Base-by-base conservation (phyloP, 306 rosid genomes). In the Corylus americana region DNA sequence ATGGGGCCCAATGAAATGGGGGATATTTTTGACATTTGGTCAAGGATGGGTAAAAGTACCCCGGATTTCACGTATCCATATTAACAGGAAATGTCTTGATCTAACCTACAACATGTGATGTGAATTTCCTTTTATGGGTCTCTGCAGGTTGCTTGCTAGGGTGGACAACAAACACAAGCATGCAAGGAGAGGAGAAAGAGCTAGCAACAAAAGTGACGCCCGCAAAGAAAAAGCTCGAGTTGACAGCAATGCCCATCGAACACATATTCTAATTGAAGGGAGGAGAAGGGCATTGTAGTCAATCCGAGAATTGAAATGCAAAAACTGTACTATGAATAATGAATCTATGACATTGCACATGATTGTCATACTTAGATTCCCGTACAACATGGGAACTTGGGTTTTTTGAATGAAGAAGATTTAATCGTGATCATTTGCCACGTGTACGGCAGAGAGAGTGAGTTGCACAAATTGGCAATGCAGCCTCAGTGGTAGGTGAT, bases 21-120 rank as follows among this genome's bases (percentile, higher is more conserved):
- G 82, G 85, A 80, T 47, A 79, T 20, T 73, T 66, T 11, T 4
- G 84, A 78, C 78, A 74, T 79, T 79, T 58, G 17, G 42, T 53
- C 1, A 1, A 7, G 14, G 16, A 57, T 14, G 69, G 58, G 76
- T 48, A 48, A 85, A 81, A 80, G 68, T 27, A 50, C 76, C 83
- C 90, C 86, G 89, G 85, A 80, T 58, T 87, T 87, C 51, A 64
- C 89, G 92, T 85, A 54, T 85, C 73, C 55, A 74, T 72, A 75
- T 71, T 54, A 83, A 72, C 78, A 74, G 55, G 25, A 86, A 83
- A 76, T 77, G 71, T 57, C 22, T 71, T 66, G 70, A 50, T 45
- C 63, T 80, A 61, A 51, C 68, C 70, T 18, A 7, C 71, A 69
- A 50, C 77, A 62, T 77, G 83, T 47, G 84, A 74, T 45, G 13